Percentiles rank a stretch among this genome's conserved stretches.
Conservation (phyloP, 805 yeast species). For the Teunomyces pallodes region DNA sequence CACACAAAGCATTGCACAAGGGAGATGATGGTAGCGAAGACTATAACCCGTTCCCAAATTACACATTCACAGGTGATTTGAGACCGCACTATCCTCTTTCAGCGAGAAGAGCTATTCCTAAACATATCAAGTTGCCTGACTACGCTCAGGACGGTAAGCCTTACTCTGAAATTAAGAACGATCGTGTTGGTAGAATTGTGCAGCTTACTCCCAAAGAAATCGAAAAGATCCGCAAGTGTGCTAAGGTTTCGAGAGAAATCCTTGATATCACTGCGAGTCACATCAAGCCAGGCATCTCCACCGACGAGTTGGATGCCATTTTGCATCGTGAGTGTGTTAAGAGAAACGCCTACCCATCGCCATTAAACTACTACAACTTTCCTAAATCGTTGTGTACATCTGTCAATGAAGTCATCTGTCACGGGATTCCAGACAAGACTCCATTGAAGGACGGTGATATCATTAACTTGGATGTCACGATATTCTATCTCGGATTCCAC, state of each 20-base stretch:
- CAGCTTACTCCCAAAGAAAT: constrained; percentile 66
- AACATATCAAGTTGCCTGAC: constrained; percentile 71
- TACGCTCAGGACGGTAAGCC: constrained; percentile 83
- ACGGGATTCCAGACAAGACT: constrained; percentile 93
- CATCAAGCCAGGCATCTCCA: constrained; percentile 83
- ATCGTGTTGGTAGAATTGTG: constrained; percentile 63
- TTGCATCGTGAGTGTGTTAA: constrained; percentile 87
- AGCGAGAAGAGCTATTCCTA: constrained; percentile 70
- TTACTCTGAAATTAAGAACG: constrained; percentile 68
- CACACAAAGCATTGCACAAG: constrained; percentile 74
- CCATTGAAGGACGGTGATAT: constrained; percentile 91
- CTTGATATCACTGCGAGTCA: constrained; percentile 84
- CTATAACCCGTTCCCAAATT: constrained; percentile 86
- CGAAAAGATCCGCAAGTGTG: constrained; percentile 72
- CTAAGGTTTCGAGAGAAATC: constrained; percentile 79
- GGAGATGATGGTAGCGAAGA: constrained; percentile 50
- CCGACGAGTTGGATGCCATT: constrained; percentile 84
- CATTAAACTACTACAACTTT: constrained; percentile 88
- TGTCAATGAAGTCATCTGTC: constrained; percentile 92
- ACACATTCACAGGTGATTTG: constrained; percentile 67
- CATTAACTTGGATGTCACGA: constrained; percentile 82
- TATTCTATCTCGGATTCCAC: constrained; percentile 85
- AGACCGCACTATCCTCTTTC: constrained; percentile 81
- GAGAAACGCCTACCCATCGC: constrained; percentile 91
- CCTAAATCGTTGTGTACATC: constrained; percentile 93